A percentile compares a stretch with the other conserved stretches of the same genome.
Conservation (phyloP, 2,329 filamentous ascomycete genomes). For the Aquanectria penicillioides region DNA sequence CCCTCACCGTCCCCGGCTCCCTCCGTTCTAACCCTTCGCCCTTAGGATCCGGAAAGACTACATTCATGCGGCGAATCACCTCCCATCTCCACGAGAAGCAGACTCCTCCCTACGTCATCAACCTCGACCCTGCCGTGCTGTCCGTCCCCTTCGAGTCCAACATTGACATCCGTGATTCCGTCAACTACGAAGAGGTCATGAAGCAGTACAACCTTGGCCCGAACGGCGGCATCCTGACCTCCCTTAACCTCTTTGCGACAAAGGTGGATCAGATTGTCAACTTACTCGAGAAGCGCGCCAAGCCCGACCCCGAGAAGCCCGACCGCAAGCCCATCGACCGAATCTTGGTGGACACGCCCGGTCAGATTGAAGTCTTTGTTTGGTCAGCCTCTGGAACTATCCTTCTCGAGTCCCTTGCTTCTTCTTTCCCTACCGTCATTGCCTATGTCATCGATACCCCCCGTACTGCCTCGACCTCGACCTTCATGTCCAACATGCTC, state of each 20-base stretch:
- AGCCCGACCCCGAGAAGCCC: constrained; percentile 68
- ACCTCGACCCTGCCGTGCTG: constrained; percentile 94
- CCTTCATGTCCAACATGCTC: constrained; percentile 99
- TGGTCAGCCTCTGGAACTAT: constrained; percentile 98
- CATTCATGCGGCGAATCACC: constrained; percentile 99
- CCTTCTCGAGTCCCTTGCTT: constrained; percentile 89
- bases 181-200: constrained; percentile 99
- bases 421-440: constrained; percentile 94
- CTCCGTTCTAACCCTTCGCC: neutral
- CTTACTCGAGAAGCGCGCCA: constrained; percentile 88
- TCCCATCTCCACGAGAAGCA: constrained; percentile 86
- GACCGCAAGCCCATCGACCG: constrained; percentile 75
- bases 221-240: constrained; percentile 96
- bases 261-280: constrained; percentile 96
- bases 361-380: constrained; percentile 98
- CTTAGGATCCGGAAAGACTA: constrained; percentile 94
- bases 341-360: constrained; percentile 93
- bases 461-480: constrained; percentile 89
- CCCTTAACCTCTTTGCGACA: constrained; percentile 94
- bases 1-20: constrained; percentile 1
- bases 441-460: constrained; percentile 98
- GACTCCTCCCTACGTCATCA: constrained; percentile 91
- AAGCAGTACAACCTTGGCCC: constrained; percentile 98
- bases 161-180: constrained; percentile 97
- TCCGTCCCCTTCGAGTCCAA: constrained; percentile 95